These are phyloP conservation scores for Metarhizium brunneum DNA, from an alignment of 2,329 filamentous ascomycete species.

Conservation along the genomic window DNA sequence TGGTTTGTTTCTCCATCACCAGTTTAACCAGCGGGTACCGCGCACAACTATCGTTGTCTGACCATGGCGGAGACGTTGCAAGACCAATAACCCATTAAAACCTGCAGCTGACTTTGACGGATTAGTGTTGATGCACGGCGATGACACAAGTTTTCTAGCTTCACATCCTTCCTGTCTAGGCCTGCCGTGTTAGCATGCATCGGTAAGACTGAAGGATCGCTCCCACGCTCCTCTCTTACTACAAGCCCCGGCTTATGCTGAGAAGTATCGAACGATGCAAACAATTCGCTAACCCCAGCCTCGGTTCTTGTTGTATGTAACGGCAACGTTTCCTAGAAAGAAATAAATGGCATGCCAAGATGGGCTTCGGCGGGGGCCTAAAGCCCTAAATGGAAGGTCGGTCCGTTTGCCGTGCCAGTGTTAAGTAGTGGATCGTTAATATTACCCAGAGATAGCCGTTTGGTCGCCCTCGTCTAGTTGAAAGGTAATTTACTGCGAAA, in stretches of 20 bases:
- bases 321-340: not conserved
- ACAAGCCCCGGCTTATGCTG: too few relatives aligned
- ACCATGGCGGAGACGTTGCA: not conserved
- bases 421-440: too few relatives aligned
- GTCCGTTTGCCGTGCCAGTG: not conserved
- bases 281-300: not conserved
- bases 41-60: not conserved
- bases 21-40: not conserved
- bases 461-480: too few relatives aligned
- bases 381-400: not conserved
- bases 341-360: not conserved
- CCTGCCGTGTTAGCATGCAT: too few relatives aligned
- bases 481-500: too few relatives aligned
- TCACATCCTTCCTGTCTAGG: not conserved
- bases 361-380: not conserved
- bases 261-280: too few relatives aligned
- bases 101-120: not conserved
- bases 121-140: not conserved
- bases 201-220: too few relatives aligned
- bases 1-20: not conserved
- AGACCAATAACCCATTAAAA: not conserved
- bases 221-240: too few relatives aligned
- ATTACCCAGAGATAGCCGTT: too few relatives aligned
- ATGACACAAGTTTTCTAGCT: not conserved
- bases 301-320: not conserved